These are phyloP conservation scores for Huntiella bhutanensis DNA, from an alignment of 2,329 filamentous ascomycete species.

Conservation along the genomic window DNA sequence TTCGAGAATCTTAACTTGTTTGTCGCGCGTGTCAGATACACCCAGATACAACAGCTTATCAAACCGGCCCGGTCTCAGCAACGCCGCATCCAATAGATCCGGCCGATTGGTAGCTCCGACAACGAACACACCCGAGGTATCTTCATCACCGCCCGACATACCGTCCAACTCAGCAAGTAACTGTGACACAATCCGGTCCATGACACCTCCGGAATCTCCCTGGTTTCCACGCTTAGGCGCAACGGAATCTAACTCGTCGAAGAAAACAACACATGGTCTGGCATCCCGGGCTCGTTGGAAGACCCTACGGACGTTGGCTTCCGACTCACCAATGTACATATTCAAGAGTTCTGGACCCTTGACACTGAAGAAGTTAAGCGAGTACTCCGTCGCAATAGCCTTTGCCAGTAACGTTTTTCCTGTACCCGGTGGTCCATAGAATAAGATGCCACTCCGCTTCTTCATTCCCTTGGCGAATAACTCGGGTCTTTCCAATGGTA, in stretches of 20 bases:
- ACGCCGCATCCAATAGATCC: constrained; percentile 75
- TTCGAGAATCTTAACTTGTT: constrained; percentile 86
- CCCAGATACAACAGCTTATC: constrained; percentile 98
- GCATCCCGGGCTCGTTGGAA: constrained; percentile 78
- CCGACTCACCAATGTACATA: constrained; percentile 92
- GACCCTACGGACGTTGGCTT: constrained; percentile 76
- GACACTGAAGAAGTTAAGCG: constrained; percentile 84
- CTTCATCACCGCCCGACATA: constrained; percentile 43
- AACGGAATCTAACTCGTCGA: constrained; percentile 82
- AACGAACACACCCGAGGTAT: constrained; percentile 79
- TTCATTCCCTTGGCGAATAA: constrained; percentile 96
- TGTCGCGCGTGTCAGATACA: constrained; percentile 89
- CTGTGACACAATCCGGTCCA: constrained; percentile 94
- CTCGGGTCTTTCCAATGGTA: constrained; percentile 78
- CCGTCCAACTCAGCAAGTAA: constrained; percentile 87
- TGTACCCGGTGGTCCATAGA: constrained; percentile 80
- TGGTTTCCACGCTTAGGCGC: constrained; percentile 94
- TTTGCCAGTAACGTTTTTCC: constrained; percentile 87
- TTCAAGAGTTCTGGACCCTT: constrained; percentile 83
- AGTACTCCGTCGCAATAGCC: constrained; percentile 84
- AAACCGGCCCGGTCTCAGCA: constrained; percentile 78
- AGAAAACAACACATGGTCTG: constrained; percentile 77
- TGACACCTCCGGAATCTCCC: constrained; percentile 89
- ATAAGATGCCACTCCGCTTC: constrained; percentile 83
- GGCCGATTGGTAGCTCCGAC: constrained; percentile 93